phyloP scores from a whole-genome alignment of 345 rosid genomes.

The Bruguiera gymnorhiza region DNA sequence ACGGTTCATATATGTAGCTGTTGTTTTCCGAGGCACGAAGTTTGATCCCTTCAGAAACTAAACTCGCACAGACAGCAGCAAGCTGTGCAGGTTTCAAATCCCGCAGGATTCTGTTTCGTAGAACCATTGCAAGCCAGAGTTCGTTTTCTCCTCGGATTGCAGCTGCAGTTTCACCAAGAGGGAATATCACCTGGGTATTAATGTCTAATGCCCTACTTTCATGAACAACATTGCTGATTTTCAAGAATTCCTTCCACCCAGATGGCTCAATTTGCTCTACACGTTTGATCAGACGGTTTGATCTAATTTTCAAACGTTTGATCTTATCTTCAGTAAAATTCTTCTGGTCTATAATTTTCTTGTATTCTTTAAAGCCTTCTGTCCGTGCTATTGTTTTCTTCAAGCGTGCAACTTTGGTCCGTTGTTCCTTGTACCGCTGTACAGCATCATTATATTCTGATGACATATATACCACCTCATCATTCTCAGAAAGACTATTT shows the following conservation, averaged over 20 bases:
- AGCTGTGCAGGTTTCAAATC: conserved; percentile 78
- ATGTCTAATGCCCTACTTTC: conserved; percentile 78
- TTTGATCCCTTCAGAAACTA: conserved; percentile 90
- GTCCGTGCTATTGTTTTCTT: conserved; percentile 82
- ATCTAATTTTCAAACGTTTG: conserved; percentile 63
- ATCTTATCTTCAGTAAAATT: conserved; percentile 72
- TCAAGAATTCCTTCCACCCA: conserved; percentile 94
- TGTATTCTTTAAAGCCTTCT: conserved; percentile 78
- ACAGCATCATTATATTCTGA: conserved; percentile 55
- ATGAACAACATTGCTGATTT: conserved; percentile 78
- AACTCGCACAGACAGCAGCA: conserved; percentile 72
- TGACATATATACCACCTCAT: conserved; percentile 58
- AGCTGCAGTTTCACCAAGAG: conserved; percentile 93
- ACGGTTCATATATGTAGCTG: conserved; percentile 67
- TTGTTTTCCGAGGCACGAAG: conserved; percentile 71
- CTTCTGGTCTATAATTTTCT: conserved; percentile 62
- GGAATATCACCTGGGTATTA: conserved; percentile 71
- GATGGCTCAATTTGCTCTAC: conserved; percentile 87
- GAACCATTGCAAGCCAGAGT: conserved; percentile 91
- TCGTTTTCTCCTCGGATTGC: conserved; percentile 95
- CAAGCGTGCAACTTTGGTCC: conserved; percentile 66
- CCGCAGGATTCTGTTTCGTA: conserved; percentile 60
- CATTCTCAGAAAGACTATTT: conserved; percentile 70
- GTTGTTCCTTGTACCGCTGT: conserved; percentile 63
- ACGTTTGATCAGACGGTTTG: conserved; percentile 60